These are phyloP conservation scores for Alectoria sarmentosa DNA, from an alignment of 495 filamentous ascomycete species.

Conservation along the genomic window DNA sequence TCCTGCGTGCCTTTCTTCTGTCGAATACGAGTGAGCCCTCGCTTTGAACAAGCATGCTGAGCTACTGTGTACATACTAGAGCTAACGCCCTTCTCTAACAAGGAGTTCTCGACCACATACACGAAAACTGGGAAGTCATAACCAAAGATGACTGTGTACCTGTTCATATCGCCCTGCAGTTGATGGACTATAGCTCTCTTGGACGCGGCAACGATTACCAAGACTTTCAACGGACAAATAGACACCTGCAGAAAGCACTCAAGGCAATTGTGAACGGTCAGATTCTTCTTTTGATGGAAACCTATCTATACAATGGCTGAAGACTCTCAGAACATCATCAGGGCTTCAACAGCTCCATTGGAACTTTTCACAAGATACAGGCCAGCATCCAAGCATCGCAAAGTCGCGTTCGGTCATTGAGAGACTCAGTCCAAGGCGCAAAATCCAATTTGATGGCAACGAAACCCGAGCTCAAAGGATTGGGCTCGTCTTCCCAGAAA, in stretches of 20 bases:
- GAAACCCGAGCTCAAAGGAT: constrained; percentile 83
- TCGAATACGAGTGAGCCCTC: neutral
- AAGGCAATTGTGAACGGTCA: constrained; percentile 86
- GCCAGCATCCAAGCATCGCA: constrained; percentile 86
- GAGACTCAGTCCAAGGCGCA: constrained; percentile 73
- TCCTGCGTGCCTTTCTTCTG: neutral
- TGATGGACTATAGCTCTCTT: constrained; percentile 90
- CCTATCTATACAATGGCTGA: constrained; percentile 25
- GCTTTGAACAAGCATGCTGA: neutral
- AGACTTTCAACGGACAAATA: constrained; percentile 72
- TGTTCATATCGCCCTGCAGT: constrained; percentile 82
- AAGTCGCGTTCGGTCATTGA: constrained; percentile 70
- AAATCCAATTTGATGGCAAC: constrained; percentile 76
- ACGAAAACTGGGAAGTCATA: constrained; percentile 88
- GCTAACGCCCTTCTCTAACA: neutral
- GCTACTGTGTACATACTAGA: neutral
- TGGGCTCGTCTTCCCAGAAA: constrained; percentile 76
- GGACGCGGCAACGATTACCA: constrained; percentile 82
- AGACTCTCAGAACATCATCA: constrained; percentile 72
- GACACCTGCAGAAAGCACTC: constrained; percentile 79
- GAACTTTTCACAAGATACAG: constrained; percentile 98
- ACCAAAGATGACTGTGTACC: constrained; percentile 78
- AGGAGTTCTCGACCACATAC: constrained; percentile 61
- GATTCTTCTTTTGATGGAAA: constrained; percentile 7
- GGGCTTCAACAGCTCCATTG: constrained; percentile 98